phyloP scores from a whole-genome alignment of 2,329 filamentous ascomycete species.

The Penicillium occitanis region DNA sequence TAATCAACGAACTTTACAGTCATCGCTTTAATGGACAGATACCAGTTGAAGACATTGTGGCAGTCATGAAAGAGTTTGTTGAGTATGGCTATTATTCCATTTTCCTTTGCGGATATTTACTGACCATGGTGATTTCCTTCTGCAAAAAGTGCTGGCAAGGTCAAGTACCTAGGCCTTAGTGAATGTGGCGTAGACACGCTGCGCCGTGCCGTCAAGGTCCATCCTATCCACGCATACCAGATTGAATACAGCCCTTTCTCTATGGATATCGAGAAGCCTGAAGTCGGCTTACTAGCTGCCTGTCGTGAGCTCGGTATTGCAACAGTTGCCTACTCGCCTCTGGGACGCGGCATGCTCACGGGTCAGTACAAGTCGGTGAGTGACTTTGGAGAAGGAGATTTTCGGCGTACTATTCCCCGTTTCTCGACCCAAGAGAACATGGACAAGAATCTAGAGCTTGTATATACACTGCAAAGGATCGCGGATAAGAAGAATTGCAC shows the following conservation, averaged over 20 bases:
- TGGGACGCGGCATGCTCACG: slow-evolving; percentile 58
- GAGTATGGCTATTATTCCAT: not conserved
- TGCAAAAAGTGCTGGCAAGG: slow-evolving; percentile 34
- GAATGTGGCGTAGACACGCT: slow-evolving; percentile 47
- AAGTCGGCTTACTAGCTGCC: not conserved
- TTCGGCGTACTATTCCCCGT: slow-evolving; percentile 47
- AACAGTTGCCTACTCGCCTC: slow-evolving; percentile 59
- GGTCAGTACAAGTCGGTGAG: slow-evolving; percentile 48
- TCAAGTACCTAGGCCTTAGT: slow-evolving; percentile 45
- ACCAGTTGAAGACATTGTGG: not conserved
- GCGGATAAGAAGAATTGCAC: slow-evolving; percentile 58
- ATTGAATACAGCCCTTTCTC: slow-evolving; percentile 60
- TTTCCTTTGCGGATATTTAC: not conserved
- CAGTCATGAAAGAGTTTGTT: not conserved
- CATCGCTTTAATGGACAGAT: not conserved
- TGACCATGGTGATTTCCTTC: not conserved
- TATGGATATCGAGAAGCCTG: slow-evolving; percentile 6
- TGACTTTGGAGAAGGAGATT: slow-evolving; percentile 51
- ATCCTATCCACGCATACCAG: slow-evolving; percentile 59
- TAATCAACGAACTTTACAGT: not conserved
- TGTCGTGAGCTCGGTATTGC: slow-evolving; percentile 48
- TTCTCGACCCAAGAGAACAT: slow-evolving; percentile 54
- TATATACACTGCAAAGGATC: slow-evolving; percentile 43
- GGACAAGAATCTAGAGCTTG: slow-evolving; percentile 42
- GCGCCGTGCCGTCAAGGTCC: slow-evolving; percentile 45